Evolutionary conservation across 305 asterid genomes (phyloP), one percentile per base, ranked within the genome.

Genomic region (Plantago coronopus): DNA sequence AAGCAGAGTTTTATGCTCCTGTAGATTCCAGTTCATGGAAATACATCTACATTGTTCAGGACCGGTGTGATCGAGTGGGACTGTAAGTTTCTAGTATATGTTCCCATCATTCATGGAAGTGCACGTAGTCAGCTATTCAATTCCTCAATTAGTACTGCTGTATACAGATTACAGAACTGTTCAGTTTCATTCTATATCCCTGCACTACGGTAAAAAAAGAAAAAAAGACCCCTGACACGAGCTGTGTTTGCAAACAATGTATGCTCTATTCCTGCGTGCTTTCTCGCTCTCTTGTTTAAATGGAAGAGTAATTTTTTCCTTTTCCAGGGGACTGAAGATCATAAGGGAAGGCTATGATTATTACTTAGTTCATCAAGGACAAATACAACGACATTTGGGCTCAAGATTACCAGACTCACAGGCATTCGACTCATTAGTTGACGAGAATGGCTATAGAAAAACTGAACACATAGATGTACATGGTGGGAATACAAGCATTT

Each of bases 51-150:
- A 62, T 69, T 54, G 88, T 79, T 57, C 96, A 86, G 80, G 85
- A 86, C 45, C 87, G 96, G 3, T 81, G 95, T 19, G 88, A 88
- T 76, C 88, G 95, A 8, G 68, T 85, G 59, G 96, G 96, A 74
- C 59, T 81, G 96, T 86, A 78, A 87, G 94, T 70, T 61, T 27
- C 49, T 17, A 48, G 19, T 62, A 12, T 42, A n/a, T n/a, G n/a
- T n/a, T n/a, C n/a, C n/a, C n/a, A 15, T 54, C 13, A 7, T n/a
- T 38, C 23, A 3, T 48, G 15, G 34, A 9, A 16, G 53, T 21
- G 42, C 11, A 4, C 19, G 6, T 61, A 29, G 20, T 62, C 17
- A 44, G 11, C 54, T 34, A 16, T 46, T 19, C 17, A 56, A 29
- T 3, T 49, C 31, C 14, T 29, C n/a, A 43, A 2, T 11, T 34